Base-by-base conservation (phyloP, 768 basidiomycete species). In the Filobasidium wieringae region DNA sequence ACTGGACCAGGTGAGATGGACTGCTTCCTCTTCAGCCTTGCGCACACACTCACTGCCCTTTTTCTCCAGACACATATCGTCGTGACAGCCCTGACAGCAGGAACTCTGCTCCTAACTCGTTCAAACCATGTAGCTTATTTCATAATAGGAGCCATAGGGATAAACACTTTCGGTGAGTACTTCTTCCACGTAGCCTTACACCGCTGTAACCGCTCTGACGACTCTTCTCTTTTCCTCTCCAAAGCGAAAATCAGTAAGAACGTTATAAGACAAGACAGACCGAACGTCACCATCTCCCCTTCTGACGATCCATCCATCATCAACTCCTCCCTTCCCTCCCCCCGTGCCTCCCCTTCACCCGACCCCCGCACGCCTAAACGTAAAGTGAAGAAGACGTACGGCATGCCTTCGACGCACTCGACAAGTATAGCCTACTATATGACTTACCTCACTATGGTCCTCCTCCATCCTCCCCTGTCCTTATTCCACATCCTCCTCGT, bases 351-450 rank as follows among this genome's bases (percentile, higher is more conserved):
- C n/a, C n/a, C n/a, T n/a, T n/a, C n/a, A n/a, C n/a, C n/a, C n/a
- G n/a, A 47, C 50, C 11, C 12, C 2, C 12, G 24, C 17, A 14
- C 7, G 30, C 50, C 52, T 11, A 33, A 29, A 24, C 12, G 17
- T 11, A 55, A 59, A 22, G 56, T 61, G 5, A 52, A 76, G 49
- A 70, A 68, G 49, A 76, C 76, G 8, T 76, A 76, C 68, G 77
- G 77, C 6, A 76, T 78, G 76, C 77, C 77, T 24, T 76, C 75
- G 5, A 77, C 77, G 0, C 77, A 78, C 58, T 73, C 73, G 4
- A 75, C 76, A 14, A 68, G 73, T 7, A 72, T 78, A 40, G 64
- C 74, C 19, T 78, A 76, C 64, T 76, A 75, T 63, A 68, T 68
- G 34, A 63, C 66, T 57, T 76, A 76, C 63, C 64, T 76, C 59